Evolutionary conservation across 345 rosid genomes (phyloP).

Genomic region (Jatropha curcas): DNA sequence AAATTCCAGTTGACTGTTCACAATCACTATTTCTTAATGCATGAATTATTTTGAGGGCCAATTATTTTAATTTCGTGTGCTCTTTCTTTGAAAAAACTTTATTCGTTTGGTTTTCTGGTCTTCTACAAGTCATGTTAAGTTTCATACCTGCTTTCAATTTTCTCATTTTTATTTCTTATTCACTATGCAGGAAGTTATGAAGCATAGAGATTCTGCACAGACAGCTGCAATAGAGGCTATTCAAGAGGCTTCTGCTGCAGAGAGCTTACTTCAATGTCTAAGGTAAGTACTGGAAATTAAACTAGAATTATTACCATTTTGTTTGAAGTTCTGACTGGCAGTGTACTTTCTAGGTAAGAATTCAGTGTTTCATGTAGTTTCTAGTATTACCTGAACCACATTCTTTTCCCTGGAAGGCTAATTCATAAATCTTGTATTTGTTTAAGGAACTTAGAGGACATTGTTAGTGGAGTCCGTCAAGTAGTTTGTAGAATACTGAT

Average conservation of each 20-base stretch:
- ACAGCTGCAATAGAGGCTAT: slow-evolving; percentile 81
- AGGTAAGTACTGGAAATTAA: slow-evolving; percentile 42
- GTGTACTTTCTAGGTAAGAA: background rate
- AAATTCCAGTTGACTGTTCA: background rate
- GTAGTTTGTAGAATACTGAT: background rate
- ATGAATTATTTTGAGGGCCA: background rate
- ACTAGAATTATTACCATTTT: background rate
- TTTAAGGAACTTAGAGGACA: background rate
- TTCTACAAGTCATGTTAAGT: background rate
- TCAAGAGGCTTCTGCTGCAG: slow-evolving; percentile 94
- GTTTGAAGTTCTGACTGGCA: background rate
- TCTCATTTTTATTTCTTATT: slow-evolving; percentile 1
- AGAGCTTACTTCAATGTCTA: slow-evolving; percentile 84
- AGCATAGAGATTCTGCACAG: slow-evolving; percentile 87
- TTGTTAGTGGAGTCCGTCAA: background rate
- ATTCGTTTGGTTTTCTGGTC: slow-evolving; percentile 1
- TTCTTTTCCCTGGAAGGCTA: background rate
- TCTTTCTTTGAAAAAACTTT: background rate
- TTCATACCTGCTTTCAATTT: background rate
- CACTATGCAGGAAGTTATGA: slow-evolving; percentile 72
- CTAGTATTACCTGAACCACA: background rate
- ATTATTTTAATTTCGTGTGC: background rate
- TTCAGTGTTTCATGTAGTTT: background rate
- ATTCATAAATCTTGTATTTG: background rate
- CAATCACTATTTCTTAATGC: background rate